Evolutionary conservation across 129 eudicot genomes (phyloP), one percentile per base, ranked within the genome.

Genomic region (Chrysanthemum lavandulifolium): DNA sequence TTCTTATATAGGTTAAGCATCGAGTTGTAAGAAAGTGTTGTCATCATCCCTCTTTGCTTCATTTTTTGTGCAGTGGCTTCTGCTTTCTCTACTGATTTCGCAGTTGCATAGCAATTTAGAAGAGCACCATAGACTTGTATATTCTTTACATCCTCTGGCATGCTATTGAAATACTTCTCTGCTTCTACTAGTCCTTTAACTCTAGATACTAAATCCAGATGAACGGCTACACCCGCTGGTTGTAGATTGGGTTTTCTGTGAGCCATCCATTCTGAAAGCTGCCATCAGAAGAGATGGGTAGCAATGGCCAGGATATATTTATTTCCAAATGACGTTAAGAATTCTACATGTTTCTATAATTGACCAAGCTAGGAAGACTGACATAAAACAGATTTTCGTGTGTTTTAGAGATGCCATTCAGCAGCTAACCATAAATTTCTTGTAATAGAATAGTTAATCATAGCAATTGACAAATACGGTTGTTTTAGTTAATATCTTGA

Each of bases 231-330:
- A 69, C 86, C 92, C 18, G 40, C 65, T 9, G 81, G 80, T 11
- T 27, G 57, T 7, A 45, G 71, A 50, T 29, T 73, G 19, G 68
- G 27, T 57, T 65, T 76, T 71, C 61, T 80, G 57, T 78, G 79
- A 8, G 81, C 49, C 90, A 89, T 89, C 96, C 96, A 89, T 23
- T 80, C 79, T 57, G 96, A 86, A 16, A 89, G 78, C 92, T 89
- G 84, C 51, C 59, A 72, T 53, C 16, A 74, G 27, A 73, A 65
- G 10, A 16, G 19, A 43, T 13, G 6, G 56, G 14, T 74, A 29
- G 27, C 49, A 49, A 74, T 62, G 1, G 59, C 23, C 16, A 68
- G 63, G 0, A 36, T 14, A 60, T 23, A 27, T 48, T 49, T 47
- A n/a, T 40, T 13, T 16, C 43, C 48, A 65, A 21, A 40, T 0